A percentile compares a stretch with the other conserved stretches of the same genome.
Evolutionary conservation across 208 protist species (phyloP).

Genomic region (Polymyxa betae): DNA sequence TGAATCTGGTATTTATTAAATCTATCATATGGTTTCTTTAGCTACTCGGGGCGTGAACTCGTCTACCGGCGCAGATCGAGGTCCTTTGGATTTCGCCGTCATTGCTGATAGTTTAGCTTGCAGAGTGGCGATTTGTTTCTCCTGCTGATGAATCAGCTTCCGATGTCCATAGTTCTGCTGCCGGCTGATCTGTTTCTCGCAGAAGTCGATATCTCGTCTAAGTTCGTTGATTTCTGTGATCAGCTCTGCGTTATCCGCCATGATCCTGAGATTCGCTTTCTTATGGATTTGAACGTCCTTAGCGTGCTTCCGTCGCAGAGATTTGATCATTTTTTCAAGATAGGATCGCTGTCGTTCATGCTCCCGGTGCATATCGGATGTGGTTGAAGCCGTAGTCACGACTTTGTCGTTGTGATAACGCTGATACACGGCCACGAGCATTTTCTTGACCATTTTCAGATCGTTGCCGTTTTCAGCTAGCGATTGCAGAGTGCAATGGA

Average conservation of each 20-base stretch:
- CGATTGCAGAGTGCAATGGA: not conserved
- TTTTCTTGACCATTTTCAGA: conserved; percentile 59
- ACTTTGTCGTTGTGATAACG: not conserved
- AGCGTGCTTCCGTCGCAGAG: conserved; percentile 53
- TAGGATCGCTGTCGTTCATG: not conserved
- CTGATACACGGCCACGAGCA: not conserved
- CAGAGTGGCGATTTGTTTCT: not conserved
- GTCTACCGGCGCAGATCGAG: not conserved
- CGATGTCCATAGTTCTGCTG: not conserved
- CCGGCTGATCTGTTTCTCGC: conserved; percentile 15
- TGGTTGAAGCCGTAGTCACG: not conserved
- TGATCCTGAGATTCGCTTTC: conserved; percentile 85
- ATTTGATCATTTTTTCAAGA: conserved; percentile 28
- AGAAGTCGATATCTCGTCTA: conserved; percentile 84
- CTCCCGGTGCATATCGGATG: not conserved
- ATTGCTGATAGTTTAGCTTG: not conserved
- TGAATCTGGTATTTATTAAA: too few relatives aligned
- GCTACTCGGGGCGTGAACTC: conserved; percentile 15
- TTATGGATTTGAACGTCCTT: conserved; percentile 89
- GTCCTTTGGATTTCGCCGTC: not conserved
- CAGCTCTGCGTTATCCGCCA: conserved; percentile 90
- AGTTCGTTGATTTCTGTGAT: conserved; percentile 93
- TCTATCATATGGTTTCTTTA: too few relatives aligned
- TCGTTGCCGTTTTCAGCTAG: conserved; percentile 8
- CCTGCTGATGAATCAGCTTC: not conserved